Base-by-base conservation (phyloP, 139 green algal species). In the Chlorella sp. region DNA sequence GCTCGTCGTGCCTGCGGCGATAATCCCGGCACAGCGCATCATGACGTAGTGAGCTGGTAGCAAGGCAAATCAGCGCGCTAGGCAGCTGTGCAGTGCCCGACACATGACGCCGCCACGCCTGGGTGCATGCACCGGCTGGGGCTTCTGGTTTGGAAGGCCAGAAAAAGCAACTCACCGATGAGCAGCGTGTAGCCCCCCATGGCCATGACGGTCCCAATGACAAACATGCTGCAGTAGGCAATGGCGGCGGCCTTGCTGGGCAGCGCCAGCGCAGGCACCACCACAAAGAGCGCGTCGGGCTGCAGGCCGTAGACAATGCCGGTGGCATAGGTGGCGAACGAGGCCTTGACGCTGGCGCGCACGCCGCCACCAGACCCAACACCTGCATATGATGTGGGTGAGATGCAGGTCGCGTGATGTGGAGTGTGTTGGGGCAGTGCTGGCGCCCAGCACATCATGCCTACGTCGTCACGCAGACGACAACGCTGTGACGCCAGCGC, bases 231-330 rank as follows among this genome's bases (percentile, higher is more conserved):
- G 74, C 97, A 91, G 81, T 98, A 99, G 4, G 91, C 83, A 3
- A 91, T 73, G 2, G 93, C 91, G 5, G 91, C 93, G 26, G 89
- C 64, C 78, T 93, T 93, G 32, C 92, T 96, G 60, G 95, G 93
- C 35, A 99, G 82, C 14, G 95, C 89, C 59, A 99, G 80, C 1
- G 95, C 95, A 1, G 95, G 95, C 4, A 99, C 85, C 31, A 99
- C 89, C 17, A 98, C 87, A 63, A 99, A 97, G 26, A 99, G 82
- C 0, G 95, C 93, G 71, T 99, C 95, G 2, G 95, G 95, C 74
- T 98, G 94, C 59, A 99, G 82, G 2, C 95, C 95, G 73, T 98
- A 96, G 35, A 99, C 86, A 64, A 99, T 93, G 62, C 95, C 95
- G 5, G 94, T 97, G 31, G 83, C 86, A 77, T 95, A 96, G 0